These are phyloP conservation scores for Aspergillus unguis DNA, from an alignment of 2,329 filamentous ascomycete species.

Conservation along the genomic window DNA sequence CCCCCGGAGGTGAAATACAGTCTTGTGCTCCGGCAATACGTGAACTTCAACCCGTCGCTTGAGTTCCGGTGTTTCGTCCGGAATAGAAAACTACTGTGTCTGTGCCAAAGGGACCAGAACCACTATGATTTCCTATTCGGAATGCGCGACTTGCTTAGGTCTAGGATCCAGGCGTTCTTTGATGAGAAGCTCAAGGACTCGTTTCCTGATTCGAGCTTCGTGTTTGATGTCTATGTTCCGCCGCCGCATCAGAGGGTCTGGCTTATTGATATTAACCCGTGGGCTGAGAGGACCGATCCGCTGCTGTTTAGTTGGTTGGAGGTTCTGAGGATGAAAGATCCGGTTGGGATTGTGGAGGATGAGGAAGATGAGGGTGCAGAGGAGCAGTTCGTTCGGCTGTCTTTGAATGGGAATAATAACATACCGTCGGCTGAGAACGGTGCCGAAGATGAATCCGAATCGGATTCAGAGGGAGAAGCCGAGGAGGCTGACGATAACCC, in stretches of 20 bases:
- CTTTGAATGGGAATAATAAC: constrained; percentile 25
- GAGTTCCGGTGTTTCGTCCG: constrained; percentile 97
- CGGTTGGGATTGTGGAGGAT: constrained; percentile 29
- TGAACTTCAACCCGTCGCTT: constrained; percentile 81
- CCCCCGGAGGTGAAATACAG: constrained; percentile 63
- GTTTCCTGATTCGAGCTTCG: constrained; percentile 80
- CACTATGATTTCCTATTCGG: constrained; percentile 78
- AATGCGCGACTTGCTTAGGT: constrained; percentile 64
- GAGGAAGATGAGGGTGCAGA: constrained; percentile 33
- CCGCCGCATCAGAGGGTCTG: constrained; percentile 70
- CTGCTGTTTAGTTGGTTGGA: constrained; percentile 88
- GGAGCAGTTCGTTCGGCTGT: constrained; percentile 36
- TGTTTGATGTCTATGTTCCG: constrained; percentile 91
- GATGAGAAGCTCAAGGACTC: constrained; percentile 67
- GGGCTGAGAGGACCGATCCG: constrained; percentile 84
- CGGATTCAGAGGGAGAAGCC: constrained; percentile 38
- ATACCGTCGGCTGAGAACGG: constrained; percentile 36
- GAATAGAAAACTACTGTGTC: constrained; percentile 71
- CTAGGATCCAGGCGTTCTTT: constrained; percentile 74
- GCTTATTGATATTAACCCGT: constrained; percentile 92
- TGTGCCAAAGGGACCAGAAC: constrained; percentile 86
- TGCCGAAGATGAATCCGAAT: constrained; percentile 42
- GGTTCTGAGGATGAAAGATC: constrained; percentile 65
- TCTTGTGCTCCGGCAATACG: constrained; percentile 82
- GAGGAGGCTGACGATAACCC: constrained; percentile 48